These are phyloP conservation scores for Ilex aquifolium DNA, from an alignment of 257 asterid species.

Conservation along the genomic window DNA sequence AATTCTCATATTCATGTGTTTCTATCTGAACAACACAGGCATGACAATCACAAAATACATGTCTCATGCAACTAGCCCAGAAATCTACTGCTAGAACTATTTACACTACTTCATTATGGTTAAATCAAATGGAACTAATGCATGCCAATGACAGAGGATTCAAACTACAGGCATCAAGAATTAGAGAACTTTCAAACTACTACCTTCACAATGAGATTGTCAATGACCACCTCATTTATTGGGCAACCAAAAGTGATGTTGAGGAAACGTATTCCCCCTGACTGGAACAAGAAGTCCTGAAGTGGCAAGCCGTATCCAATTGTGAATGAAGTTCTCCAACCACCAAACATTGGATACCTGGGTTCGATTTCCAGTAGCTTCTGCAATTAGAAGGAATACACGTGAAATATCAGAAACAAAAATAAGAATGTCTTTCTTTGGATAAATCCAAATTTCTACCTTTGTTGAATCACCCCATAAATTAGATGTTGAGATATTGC, in stretches of 20 bases:
- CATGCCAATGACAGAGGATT: background rate
- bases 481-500: conserved; percentile 91
- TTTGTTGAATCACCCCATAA: conserved; percentile 66
- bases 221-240: conserved; percentile 70
- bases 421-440: background rate
- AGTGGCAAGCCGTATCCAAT: conserved; percentile 94
- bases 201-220: conserved; percentile 87
- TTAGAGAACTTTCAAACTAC: conserved; percentile 8
- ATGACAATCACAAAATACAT: too few relatives aligned
- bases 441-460: conserved; percentile 32
- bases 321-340: conserved; percentile 94
- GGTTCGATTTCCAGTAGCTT: conserved; percentile 92
- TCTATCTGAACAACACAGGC: too few relatives aligned
- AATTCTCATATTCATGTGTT: too few relatives aligned
- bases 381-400: conserved; percentile 40
- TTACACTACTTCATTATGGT: too few relatives aligned
- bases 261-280: conserved; percentile 74
- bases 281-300: conserved; percentile 73
- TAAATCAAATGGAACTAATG: background rate
- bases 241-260: conserved; percentile 80
- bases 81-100: too few relatives aligned
- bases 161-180: conserved; percentile 10
- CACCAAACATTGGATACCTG: conserved; percentile 96
- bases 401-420: conserved; percentile 6
- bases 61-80: too few relatives aligned